Conservation (phyloP, 2,329 filamentous ascomycete species). For the Akanthomyces dipterigenus region DNA sequence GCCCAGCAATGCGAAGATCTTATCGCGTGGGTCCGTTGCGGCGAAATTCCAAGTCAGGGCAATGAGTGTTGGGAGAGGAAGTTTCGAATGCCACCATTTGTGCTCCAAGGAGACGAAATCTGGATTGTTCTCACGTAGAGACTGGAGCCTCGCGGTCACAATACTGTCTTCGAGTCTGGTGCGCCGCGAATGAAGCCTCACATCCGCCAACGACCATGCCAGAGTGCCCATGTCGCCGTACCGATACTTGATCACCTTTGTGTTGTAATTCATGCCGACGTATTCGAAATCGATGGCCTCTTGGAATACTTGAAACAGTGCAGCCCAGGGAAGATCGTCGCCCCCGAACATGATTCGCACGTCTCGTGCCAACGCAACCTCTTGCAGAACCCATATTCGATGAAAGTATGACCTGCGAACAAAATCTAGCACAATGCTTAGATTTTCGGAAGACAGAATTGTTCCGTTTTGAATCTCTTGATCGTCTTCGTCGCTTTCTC, state of each 20-base stretch:
- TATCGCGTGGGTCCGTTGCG: slow-evolving; percentile 15
- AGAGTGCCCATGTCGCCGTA: slow-evolving; percentile 10
- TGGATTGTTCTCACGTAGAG: not conserved
- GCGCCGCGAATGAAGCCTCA: slow-evolving; percentile 1
- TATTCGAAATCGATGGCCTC: slow-evolving; percentile 9
- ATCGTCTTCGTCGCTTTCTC: not conserved
- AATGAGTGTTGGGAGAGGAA: slow-evolving; percentile 4
- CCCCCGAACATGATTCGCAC: slow-evolving; percentile 14
- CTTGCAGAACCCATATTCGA: slow-evolving; percentile 18
- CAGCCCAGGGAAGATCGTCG: slow-evolving; percentile 1
- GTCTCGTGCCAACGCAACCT: slow-evolving; percentile 13
- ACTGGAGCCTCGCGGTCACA: not conserved
- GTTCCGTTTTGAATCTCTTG: slow-evolving; percentile 8
- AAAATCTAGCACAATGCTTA: not conserved
- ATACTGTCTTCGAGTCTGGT: slow-evolving; percentile 5
- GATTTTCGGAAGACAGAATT: not conserved
- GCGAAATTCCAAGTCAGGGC: slow-evolving; percentile 14
- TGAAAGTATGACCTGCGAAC: slow-evolving; percentile 14
- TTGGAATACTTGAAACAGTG: slow-evolving; percentile 5
- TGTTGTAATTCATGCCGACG: slow-evolving; percentile 5
- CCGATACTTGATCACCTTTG: slow-evolving; percentile 1
- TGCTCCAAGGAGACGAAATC: not conserved
- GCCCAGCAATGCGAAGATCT: slow-evolving; percentile 16
- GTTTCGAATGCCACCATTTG: not conserved
- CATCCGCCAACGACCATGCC: slow-evolving; percentile 8